Base-by-base conservation (phyloP, 495 filamentous ascomycete species). In the Aspergillus sclerotiicarbonarius region DNA sequence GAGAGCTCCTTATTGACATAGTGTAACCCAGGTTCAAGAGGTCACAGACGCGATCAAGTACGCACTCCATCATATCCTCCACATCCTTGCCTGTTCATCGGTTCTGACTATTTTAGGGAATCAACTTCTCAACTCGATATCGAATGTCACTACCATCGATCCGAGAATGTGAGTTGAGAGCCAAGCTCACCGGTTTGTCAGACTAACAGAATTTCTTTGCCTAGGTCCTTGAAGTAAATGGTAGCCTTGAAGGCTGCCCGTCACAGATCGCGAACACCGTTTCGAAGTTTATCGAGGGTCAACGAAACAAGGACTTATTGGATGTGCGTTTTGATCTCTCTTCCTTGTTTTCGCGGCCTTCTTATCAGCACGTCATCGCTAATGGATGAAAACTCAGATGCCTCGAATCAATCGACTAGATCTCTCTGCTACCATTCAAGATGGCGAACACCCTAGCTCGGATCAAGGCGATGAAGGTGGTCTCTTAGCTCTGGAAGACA, bases 301-400 rank as follows among this genome's bases (percentile, higher is more conserved):
- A 72, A 9, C 60, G 39, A 12, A 51, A 60, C 16, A 66, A 68
- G 31, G 64, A 72, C 45, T 51, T 70, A 4, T 44, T 70, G 12
- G 65, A 70, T 57, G 70, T 72, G 57, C 18, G 62, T 46, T 9
- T 53, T 3, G 6, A 21, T 8, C 10, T 37, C 4, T 54, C 20
- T 8, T 25, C 37, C 6, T 1, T 39, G 15, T 29, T 18, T 25
- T 47, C 9, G 8, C 15, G 30, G 8, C 10, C 30, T 21, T 30
- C 8, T 13, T 0, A 15, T 49, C 5, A 1, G 6, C 20, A 8
- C 6, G 6, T n/a, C 13, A 9, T 25, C 3, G 46, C 53, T 57
- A 15, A 62, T 20, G 8, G 7, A 18, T 21, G n/a, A 13, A 15
- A 12, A 15, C 25, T 33, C 21, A 69, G 67, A 59, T 61, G 43